phyloP scores from a whole-genome alignment of 805 yeast species.

The Ogataea dorogensis region DNA sequence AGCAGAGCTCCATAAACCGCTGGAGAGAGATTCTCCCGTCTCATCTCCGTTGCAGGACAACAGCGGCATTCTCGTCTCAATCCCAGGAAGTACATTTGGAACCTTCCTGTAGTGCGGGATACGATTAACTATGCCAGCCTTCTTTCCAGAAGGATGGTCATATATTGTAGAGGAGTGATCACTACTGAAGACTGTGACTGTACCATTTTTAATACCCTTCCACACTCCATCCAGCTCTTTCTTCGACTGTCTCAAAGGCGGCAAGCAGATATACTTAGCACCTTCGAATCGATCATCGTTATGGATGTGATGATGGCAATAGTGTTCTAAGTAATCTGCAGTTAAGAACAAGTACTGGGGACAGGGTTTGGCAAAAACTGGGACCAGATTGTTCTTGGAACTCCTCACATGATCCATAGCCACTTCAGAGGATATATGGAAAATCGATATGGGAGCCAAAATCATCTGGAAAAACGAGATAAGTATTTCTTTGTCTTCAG shows the following conservation, averaged over 20 bases:
- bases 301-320: constrained; percentile 27
- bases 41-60: constrained; percentile 44
- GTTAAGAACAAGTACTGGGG: constrained; percentile 48
- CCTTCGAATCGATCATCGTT: constrained; percentile 41
- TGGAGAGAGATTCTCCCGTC: constrained; percentile 40
- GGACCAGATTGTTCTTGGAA: constrained; percentile 41
- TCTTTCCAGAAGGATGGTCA: constrained; percentile 42
- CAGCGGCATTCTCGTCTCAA: constrained; percentile 46
- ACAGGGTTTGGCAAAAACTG: constrained; percentile 50
- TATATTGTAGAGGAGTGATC: constrained; percentile 49
- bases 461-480: constrained; percentile 42
- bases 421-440: constrained; percentile 46
- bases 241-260: constrained; percentile 43
- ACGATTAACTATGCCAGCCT: constrained; percentile 40
- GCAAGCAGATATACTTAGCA: constrained; percentile 50
- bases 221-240: constrained; percentile 44
- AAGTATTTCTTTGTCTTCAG: constrained; percentile 51
- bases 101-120: constrained; percentile 41
- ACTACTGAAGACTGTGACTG: constrained; percentile 44
- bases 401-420: constrained; percentile 41
- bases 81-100: constrained; percentile 51
- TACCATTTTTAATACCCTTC: constrained; percentile 45
- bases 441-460: constrained; percentile 46
- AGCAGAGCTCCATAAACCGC: constrained; percentile 44
- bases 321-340: constrained; percentile 35